Evolutionary conservation across 768 basidiomycete genomes (phyloP).

Genomic region (Gloeostereum incarnatum): DNA sequence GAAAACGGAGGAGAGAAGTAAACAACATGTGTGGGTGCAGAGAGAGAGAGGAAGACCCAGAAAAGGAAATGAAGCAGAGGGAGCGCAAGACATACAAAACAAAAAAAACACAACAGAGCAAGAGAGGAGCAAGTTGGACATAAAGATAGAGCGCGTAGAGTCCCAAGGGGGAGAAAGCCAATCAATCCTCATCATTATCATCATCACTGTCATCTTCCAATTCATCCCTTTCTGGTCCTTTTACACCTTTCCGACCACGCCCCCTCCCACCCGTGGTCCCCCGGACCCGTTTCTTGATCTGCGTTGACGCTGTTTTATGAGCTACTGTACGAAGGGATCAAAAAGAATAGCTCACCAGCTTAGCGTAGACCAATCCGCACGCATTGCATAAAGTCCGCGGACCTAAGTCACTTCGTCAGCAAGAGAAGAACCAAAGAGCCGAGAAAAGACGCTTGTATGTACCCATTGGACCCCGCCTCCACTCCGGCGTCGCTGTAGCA

Average conservation of each 20-base stretch:
- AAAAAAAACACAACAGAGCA: too few species aligned
- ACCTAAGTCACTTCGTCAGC: constrained; percentile 26
- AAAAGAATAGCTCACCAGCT: constrained; percentile 47
- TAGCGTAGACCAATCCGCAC: constrained; percentile 81
- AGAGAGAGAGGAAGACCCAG: too few species aligned
- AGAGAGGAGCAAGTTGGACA: too few species aligned
- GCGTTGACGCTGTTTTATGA: constrained; percentile 2
- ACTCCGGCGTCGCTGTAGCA: constrained; percentile 83
- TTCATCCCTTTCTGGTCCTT: constrained; percentile 3
- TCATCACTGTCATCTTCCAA: constrained; percentile 7
- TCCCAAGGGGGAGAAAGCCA: too few species aligned
- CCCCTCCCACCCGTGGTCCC: constrained; percentile 11
- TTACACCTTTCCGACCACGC: constrained; percentile 2
- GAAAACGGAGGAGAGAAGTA: too few species aligned
- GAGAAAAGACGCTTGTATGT: constrained; percentile 14
- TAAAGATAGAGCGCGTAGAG: too few species aligned
- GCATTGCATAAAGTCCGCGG: constrained; percentile 82
- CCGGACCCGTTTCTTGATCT: constrained; percentile 26
- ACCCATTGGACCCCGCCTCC: constrained; percentile 81
- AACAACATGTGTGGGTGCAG: too few species aligned
- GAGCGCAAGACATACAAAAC: too few species aligned
- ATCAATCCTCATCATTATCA: constrained; percentile 3
- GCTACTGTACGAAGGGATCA: constrained; percentile 3
- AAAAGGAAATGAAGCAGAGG: too few species aligned
- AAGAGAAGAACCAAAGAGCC: neutral